A percentile compares a stretch with the other conserved stretches of the same genome.
These are phyloP conservation scores for Metschnikowia santaceciliae DNA, from an alignment of 805 yeast species.

Conservation along the genomic window DNA sequence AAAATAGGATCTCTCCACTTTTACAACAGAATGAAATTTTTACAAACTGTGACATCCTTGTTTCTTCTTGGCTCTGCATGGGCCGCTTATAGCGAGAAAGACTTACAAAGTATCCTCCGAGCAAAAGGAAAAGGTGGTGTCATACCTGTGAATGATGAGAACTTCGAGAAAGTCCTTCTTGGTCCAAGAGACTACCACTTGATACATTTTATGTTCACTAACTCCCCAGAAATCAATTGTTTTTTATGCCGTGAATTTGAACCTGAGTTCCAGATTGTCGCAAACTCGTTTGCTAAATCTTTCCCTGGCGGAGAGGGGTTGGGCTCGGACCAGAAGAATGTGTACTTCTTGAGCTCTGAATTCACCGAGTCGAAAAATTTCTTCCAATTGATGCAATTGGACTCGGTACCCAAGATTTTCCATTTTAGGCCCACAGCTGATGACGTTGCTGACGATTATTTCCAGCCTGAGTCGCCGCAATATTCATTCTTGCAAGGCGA, in stretches of 20 bases:
- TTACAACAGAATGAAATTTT: background rate
- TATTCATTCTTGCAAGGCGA: conserved; percentile 48
- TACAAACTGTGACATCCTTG: conserved; percentile 3
- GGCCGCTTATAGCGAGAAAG: conserved; percentile 16
- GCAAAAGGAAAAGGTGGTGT: conserved; percentile 11
- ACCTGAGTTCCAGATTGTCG: conserved; percentile 61
- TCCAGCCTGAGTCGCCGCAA: conserved; percentile 12
- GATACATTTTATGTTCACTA: conserved; percentile 69
- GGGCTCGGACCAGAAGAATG: conserved; percentile 28
- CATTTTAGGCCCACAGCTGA: conserved; percentile 50
- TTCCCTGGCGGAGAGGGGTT: conserved; percentile 44
- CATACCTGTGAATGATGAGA: conserved; percentile 50
- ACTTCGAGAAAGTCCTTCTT: conserved; percentile 50
- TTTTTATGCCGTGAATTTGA: conserved; percentile 63
- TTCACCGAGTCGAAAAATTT: conserved; percentile 52
- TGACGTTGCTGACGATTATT: conserved; percentile 24
- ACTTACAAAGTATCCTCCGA: conserved; percentile 11
- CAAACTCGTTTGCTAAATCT: conserved; percentile 51
- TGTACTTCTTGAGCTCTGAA: conserved; percentile 76
- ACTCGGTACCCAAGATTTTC: conserved; percentile 75
- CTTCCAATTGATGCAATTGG: conserved; percentile 52
- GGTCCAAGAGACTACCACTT: conserved; percentile 69
- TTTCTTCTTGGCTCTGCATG: conserved; percentile 12
- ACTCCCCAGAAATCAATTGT: conserved; percentile 72
- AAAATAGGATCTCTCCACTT: background rate